Conservation (phyloP, 768 basidiomycete species). For the Lactarius indigo region DNA sequence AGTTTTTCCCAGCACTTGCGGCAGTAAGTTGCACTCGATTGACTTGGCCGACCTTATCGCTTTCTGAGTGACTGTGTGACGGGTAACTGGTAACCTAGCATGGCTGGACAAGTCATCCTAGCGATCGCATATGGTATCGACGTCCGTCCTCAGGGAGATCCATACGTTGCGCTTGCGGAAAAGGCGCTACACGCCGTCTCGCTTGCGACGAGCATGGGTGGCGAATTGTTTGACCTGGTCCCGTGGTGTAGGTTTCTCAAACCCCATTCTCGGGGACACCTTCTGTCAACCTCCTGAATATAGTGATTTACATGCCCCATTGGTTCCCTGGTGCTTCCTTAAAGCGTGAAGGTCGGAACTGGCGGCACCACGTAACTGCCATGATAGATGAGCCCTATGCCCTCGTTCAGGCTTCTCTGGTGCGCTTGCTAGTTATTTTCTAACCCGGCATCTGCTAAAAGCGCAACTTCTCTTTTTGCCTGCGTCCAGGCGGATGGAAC, state of each 20-base stretch:
- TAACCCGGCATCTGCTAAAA: neutral
- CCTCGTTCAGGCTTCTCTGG: conserved; percentile 1
- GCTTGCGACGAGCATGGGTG: conserved; percentile 16
- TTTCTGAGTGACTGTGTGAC: neutral
- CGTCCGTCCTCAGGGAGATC: conserved; percentile 15
- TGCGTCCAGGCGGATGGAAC: neutral
- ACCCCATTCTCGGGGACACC: neutral
- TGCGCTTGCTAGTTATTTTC: neutral
- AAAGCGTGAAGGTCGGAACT: neutral
- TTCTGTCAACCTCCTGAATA: neutral
- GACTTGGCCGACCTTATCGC: neutral
- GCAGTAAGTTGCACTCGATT: neutral
- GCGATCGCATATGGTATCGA: conserved; percentile 25
- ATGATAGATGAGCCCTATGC: conserved; percentile 9
- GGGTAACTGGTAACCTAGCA: neutral
- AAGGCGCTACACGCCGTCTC: conserved; percentile 14
- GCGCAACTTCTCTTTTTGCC: neutral
- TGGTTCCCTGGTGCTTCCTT: conserved; percentile 14
- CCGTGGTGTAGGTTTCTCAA: neutral
- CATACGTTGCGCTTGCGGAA: conserved; percentile 18
- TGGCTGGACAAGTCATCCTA: conserved; percentile 12
- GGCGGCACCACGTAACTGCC: neutral
- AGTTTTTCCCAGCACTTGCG: conserved; percentile 1
- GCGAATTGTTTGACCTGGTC: conserved; percentile 27
- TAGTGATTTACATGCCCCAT: conserved; percentile 5